These are phyloP conservation scores for Combretum micranthum DNA, from an alignment of 345 rosid species.

Conservation along the genomic window DNA sequence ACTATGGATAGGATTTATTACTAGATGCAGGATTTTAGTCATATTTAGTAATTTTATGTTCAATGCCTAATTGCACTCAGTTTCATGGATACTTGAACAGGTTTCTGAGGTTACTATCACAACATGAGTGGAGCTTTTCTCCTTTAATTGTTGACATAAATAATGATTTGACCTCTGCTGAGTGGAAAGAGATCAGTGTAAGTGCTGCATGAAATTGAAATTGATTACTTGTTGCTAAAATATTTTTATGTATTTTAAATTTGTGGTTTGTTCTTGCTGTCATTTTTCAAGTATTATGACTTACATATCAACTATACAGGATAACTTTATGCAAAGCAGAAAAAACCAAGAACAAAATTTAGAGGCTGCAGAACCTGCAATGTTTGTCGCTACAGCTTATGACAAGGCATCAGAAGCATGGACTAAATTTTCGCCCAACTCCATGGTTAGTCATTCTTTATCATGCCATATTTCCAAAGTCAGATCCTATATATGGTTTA, in stretches of 20 bases:
- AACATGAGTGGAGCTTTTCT: conserved; percentile 77
- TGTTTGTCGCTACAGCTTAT: conserved; percentile 85
- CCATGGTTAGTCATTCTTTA: conserved; percentile 45
- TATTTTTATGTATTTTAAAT: conserved; percentile 2
- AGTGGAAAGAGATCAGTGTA: conserved; percentile 72
- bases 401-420: conserved; percentile 93
- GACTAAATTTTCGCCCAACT: conserved; percentile 65
- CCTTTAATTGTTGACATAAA: conserved; percentile 79
- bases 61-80: not conserved
- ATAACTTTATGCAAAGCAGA: conserved; percentile 60
- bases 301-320: conserved; percentile 31
- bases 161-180: conserved; percentile 57
- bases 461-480: too few relatives aligned
- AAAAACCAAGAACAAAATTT: conserved; percentile 39
- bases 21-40: too few relatives aligned
- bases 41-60: too few relatives aligned
- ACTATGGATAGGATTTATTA: too few relatives aligned
- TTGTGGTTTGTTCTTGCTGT: not conserved
- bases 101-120: conserved; percentile 73
- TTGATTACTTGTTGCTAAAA: conserved; percentile 6
- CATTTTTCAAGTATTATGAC: not conserved
- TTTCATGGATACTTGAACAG: conserved; percentile 23
- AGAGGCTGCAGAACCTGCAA: conserved; percentile 47
- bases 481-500: too few relatives aligned
- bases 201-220: conserved; percentile 15